Evolutionary conservation across 148 eudicot species (phyloP).

Genomic region (Chenopodium formosanum): DNA sequence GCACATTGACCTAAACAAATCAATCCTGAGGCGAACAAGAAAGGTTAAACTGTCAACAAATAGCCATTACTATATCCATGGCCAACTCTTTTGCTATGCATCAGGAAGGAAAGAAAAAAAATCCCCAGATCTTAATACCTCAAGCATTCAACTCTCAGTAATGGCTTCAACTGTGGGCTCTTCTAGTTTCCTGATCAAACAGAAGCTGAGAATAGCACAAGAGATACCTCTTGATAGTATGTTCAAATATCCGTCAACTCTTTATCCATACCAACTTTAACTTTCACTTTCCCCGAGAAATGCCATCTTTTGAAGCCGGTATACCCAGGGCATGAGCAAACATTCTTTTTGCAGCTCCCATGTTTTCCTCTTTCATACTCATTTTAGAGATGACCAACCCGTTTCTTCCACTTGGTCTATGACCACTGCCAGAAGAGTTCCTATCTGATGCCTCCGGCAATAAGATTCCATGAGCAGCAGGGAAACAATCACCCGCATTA

Average conservation of each 20-base stretch:
- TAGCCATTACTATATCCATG: neutral
- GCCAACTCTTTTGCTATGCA: neutral
- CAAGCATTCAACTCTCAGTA: neutral
- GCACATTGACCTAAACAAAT: neutral
- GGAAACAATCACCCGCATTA: slow-evolving; percentile 3
- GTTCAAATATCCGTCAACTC: neutral
- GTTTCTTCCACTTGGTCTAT: slow-evolving; percentile 32
- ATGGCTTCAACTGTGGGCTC: neutral
- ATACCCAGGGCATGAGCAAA: slow-evolving; percentile 81
- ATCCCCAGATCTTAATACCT: neutral
- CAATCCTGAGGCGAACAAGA: neutral
- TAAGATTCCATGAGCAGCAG: slow-evolving; percentile 2
- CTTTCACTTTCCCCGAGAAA: slow-evolving; percentile 33
- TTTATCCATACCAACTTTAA: slow-evolving; percentile 11
- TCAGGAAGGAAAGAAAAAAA: neutral
- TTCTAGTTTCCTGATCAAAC: neutral
- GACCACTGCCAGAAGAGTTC: slow-evolving; percentile 18
- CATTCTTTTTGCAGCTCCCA: slow-evolving; percentile 94
- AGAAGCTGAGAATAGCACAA: slow-evolving; percentile 2
- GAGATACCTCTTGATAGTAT: neutral
- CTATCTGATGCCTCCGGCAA: slow-evolving; percentile 15
- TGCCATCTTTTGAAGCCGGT: slow-evolving; percentile 37
- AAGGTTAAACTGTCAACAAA: neutral
- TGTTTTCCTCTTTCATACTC: slow-evolving; percentile 56
- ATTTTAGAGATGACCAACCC: slow-evolving; percentile 26